phyloP scores from a whole-genome alignment of 2,329 filamentous ascomycete species.

The Talaromyces sp. region DNA sequence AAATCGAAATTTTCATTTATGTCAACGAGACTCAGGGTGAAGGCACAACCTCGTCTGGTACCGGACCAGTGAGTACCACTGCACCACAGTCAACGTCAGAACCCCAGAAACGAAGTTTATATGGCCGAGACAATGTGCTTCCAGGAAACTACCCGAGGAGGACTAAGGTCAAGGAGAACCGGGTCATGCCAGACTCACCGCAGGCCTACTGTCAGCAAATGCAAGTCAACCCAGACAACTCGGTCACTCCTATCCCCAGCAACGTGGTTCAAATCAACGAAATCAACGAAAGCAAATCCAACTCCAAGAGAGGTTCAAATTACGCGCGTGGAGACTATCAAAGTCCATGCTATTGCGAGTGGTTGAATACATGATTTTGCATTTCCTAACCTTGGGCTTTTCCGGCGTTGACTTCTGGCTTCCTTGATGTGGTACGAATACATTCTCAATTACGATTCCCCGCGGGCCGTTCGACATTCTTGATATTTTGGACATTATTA shows the following conservation, averaged over 20 bases:
- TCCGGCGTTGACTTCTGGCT: background rate
- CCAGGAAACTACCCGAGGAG: conserved; percentile 47
- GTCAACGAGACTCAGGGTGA: conserved; percentile 46
- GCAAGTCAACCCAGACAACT: conserved; percentile 51
- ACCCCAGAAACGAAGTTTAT: conserved; percentile 10
- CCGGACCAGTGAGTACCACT: conserved; percentile 2
- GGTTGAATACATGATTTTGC: conserved; percentile 5
- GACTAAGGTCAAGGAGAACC: conserved; percentile 63
- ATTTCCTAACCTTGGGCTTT: background rate
- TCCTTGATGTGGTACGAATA: conserved; percentile 5
- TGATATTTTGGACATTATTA: background rate
- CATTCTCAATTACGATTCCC: background rate
- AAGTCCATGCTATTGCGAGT: conserved; percentile 11
- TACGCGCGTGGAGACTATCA: background rate
- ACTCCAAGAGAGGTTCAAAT: background rate
- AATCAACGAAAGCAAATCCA: conserved; percentile 30
- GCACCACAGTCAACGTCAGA: conserved; percentile 16
- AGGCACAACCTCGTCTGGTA: conserved; percentile 15
- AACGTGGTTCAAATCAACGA: conserved; percentile 29
- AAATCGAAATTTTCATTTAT: conserved; percentile 64
- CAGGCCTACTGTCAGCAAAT: conserved; percentile 62
- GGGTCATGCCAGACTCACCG: conserved; percentile 37
- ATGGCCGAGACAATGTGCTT: background rate
- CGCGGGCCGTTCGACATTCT: background rate
- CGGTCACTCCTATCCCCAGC: conserved; percentile 26